Evolutionary conservation across 148 eudicot genomes (phyloP).

Genomic region (Camellia japonica): DNA sequence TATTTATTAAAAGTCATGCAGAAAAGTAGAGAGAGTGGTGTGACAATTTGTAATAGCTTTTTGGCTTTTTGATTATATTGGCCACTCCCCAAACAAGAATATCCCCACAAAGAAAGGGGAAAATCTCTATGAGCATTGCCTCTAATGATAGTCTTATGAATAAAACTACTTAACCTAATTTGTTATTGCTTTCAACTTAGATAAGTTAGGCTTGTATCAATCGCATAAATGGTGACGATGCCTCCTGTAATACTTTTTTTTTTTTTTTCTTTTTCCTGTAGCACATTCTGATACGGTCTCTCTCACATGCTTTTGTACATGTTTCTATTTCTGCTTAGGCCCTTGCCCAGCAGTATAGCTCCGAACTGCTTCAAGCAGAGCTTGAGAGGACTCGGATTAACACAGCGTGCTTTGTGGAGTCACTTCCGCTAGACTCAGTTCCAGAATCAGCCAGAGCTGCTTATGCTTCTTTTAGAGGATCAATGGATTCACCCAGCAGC

Average conservation of each 20-base stretch:
- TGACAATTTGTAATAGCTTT: too few species aligned
- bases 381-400: conserved; percentile 89
- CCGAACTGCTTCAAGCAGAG: conserved; percentile 86
- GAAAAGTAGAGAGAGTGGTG: too few species aligned
- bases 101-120: too few species aligned
- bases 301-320: background rate
- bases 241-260: background rate
- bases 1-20: too few species aligned
- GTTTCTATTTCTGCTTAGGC: conserved; percentile 41
- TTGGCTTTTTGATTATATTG: too few species aligned
- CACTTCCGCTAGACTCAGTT: conserved; percentile 51
- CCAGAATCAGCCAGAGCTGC: conserved; percentile 77
- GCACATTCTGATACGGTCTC: background rate
- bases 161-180: too few species aligned
- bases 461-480: conserved; percentile 70
- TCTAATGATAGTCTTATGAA: too few species aligned
- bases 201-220: too few species aligned
- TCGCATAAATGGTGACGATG: background rate
- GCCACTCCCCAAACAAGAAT: too few species aligned
- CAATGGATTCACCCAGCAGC: conserved; percentile 66
- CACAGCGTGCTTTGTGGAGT: conserved; percentile 89
- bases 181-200: too few species aligned
- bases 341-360: conserved; percentile 85
- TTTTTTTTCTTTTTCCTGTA: background rate
- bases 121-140: too few species aligned